Evolutionary conservation across 73 alveolate species (phyloP).

Genomic region (Paramecium biaurelia): DNA sequence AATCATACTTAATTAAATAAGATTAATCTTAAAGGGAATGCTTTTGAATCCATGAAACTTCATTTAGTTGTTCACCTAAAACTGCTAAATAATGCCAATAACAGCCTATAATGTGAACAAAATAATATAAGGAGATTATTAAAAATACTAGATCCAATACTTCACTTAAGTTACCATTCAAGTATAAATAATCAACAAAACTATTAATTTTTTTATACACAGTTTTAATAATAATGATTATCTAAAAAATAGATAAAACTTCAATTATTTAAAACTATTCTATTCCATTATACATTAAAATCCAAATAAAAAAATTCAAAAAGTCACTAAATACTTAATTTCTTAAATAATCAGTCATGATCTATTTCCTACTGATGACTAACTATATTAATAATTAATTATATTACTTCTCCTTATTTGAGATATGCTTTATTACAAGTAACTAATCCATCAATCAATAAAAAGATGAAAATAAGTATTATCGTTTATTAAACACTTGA

Average conservation of each 20-base stretch:
- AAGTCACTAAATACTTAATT: neutral
- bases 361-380: neutral
- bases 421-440: neutral
- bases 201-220: neutral
- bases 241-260: neutral
- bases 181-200: neutral
- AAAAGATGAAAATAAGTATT: neutral
- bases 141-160: neutral
- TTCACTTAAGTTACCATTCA: neutral
- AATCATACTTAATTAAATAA: neutral
- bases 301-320: neutral
- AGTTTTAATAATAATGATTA: neutral
- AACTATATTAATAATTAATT: neutral
- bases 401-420: neutral
- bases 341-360: neutral
- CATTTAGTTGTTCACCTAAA: neutral
- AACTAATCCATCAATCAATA: neutral
- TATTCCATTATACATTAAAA: neutral
- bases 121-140: neutral
- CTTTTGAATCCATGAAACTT: neutral
- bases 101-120: constrained; percentile 18
- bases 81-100: neutral
- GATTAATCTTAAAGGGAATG: neutral
- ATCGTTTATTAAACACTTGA: neutral
- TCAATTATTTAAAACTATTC: neutral